Base-by-base conservation (phyloP, 164 flowering plant species). In the Macadamia integrifolia region DNA sequence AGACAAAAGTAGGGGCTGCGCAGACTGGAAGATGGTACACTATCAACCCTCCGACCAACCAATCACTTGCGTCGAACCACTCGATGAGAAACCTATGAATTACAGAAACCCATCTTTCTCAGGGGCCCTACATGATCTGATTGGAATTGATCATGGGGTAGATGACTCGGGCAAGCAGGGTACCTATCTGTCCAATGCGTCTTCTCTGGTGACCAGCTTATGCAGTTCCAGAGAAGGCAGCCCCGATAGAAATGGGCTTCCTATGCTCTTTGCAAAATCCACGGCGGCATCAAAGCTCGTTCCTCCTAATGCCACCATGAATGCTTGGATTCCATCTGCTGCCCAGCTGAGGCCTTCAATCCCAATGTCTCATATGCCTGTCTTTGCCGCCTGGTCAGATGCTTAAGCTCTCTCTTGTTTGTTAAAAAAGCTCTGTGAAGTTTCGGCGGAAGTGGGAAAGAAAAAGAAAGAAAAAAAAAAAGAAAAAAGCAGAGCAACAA, bases 321-420 rank as follows among this genome's bases (percentile, higher is more conserved):
- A 30, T 44, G 69, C 89, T 23, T 88, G 92, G 92, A 79, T 83
- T 48, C 82, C 88, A 17, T n/a, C 88, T 58, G 62, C 88, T 58
- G 62, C 78, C 6, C 87, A 79, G 64, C 64, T 75, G 7, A 79
- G 82, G 84, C 83, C 86, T 63, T 74, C 81, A 23, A 74, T 81
- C 58, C 63, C 87, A 69, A 69, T 86, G 78, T 67, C 93, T 70
- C 87, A 89, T 71, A 70, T 91, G 73, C 95, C 97, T 1, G 77
- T 86, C 57, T 92, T 90, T 76, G 88, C 96, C 61, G 87, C 98
- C 50, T 92, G 96, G 92, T 80, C 77, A 60, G 95, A 87, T 68
- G 63, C 85, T 59, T 88, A 70, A 71, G 66, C 9, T 17, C 5
- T 1, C 28, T 14, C 14, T 50, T 49, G 17, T 40, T 46, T n/a